phyloP scores from a whole-genome alignment of 2,329 filamentous ascomycete genomes.

The Calonectria pauciramosa region DNA sequence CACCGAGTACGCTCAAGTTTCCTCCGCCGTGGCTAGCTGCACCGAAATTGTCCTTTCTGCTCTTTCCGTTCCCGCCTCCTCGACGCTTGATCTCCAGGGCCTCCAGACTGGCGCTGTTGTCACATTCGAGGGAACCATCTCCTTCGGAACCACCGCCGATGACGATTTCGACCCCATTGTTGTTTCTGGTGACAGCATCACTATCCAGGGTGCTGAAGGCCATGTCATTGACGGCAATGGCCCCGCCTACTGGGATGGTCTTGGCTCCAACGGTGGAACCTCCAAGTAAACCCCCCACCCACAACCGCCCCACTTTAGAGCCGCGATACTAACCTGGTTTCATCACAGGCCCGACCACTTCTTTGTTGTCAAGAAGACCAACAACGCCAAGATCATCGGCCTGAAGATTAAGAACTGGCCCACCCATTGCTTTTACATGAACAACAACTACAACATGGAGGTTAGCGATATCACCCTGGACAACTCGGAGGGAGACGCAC shows the following conservation, averaged over 20 bases:
- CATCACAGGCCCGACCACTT: constrained; percentile 58
- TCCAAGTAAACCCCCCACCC: constrained; percentile 61
- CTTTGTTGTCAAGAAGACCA: constrained; percentile 59
- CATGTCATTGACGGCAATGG: constrained; percentile 68
- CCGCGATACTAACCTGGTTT: not conserved
- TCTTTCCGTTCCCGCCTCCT: constrained; percentile 23
- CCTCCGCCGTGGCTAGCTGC: constrained; percentile 22
- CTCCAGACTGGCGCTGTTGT: constrained; percentile 24
- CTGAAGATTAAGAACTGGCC: constrained; percentile 56
- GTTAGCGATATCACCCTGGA: constrained; percentile 52
- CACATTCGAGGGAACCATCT: constrained; percentile 23
- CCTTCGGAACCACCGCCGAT: constrained; percentile 25
- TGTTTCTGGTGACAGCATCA: constrained; percentile 68
- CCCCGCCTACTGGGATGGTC: constrained; percentile 69
- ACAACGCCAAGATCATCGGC: constrained; percentile 48
- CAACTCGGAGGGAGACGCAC: constrained; percentile 50
- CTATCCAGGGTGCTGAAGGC: constrained; percentile 64
- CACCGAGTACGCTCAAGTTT: constrained; percentile 24
- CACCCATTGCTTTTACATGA: constrained; percentile 54
- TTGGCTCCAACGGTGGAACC: constrained; percentile 69
- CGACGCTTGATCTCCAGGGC: constrained; percentile 22
- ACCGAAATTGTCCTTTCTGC: constrained; percentile 22
- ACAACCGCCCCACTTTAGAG: too few species aligned
- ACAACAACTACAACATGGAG: constrained; percentile 47
- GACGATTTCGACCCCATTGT: constrained; percentile 54